Evolutionary conservation across 202 grass and related monocot species (phyloP), one percentile per base, ranked within the genome.

Genomic region (Eragrostis tef): DNA sequence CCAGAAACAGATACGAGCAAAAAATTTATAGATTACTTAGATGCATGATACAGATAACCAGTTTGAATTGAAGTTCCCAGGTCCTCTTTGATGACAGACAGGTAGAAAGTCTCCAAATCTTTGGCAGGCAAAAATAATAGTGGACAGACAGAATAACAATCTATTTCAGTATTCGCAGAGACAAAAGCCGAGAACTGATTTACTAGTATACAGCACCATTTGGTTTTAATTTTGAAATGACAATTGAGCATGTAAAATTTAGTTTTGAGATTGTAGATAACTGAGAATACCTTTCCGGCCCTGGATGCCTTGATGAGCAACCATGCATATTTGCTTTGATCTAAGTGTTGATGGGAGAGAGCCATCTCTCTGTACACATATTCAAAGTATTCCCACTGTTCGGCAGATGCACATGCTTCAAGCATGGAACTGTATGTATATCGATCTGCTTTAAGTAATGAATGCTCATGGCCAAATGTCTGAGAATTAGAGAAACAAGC

Each of bases 311-410:
- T 83, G 76, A 94, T 59, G 67, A 94, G 68, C 45, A 91, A 84
- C 84, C 89, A 83, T 70, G 81, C 81, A 83, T 91, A 79, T 87
- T 94, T 97, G 7, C 54, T 89, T 87, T 92, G 91, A 86, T 94
- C 92, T 69, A 94, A 68, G 67, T 86, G 75, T 64, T 84, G 80
- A 70, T 84, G 89, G 84, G 82, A 80, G 9, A 97, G 83, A 75
- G 50, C 60, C 94, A 97, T 94, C 79, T 93, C 88, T 86, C 84
- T 92, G 48, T 97, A 97, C n/a, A 94, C 90, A 86, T 90, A 89
- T 81, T 97, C 94, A 34, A 97, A 97, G 78, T 94, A 97, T 67
- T 97, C 94, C 94, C 94, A 97, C 84, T 97, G 94, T 70, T 92
- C 84, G 6, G 89, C 84, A 84, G 86, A 89, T 60, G 92, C 88